Evolutionary conservation across 805 yeast genomes (phyloP), one percentile per base, ranked within the genome.

Genomic region (Hanseniaspora lindneri): DNA sequence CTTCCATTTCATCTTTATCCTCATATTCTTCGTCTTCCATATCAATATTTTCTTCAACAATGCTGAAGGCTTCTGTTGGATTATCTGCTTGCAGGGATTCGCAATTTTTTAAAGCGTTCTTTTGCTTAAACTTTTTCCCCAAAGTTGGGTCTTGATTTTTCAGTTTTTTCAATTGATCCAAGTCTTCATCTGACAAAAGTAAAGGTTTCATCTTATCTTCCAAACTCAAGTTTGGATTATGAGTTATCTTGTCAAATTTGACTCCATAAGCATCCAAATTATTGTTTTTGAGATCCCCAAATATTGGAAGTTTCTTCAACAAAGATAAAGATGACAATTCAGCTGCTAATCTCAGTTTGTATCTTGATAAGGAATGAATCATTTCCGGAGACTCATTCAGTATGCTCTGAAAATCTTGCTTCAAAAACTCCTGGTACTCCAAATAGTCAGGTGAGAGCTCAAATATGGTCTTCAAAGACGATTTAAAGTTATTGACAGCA

Each of bases 261-360:
- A 42, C 41, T 14, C 39, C 40, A 34, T 49, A 32, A 3, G 39
- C 34, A 16, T 42, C 48, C 8, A 42, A 19, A 37, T 42, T 37
- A 3, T 10, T 47, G 49, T 27, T 53, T 47, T 36, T 40, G 41
- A 43, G 16, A 47, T 47, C 30, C 55, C 47, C 78, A 39, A 84
- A 71, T 2, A 82, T 52, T 3, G 67, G 60, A n/a, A 79, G 60
- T 36, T 73, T 62, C 0, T 75, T 74, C 4, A 68, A 52, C 24
- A 70, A 63, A 53, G 80, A 68, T 35, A 77, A 61, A 1, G 79
- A 63, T 58, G 79, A 79, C 51, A 85, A 60, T 52, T 69, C 69
- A 0, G 83, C 67, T 0, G 85, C 85, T 21, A 84, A 60, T 46
- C 71, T 71, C 20, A 84, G 57, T 48, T 80, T 73, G 37, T 73